Conservation (phyloP, 2,329 filamentous ascomycete species). For the Didymella exigua region DNA sequence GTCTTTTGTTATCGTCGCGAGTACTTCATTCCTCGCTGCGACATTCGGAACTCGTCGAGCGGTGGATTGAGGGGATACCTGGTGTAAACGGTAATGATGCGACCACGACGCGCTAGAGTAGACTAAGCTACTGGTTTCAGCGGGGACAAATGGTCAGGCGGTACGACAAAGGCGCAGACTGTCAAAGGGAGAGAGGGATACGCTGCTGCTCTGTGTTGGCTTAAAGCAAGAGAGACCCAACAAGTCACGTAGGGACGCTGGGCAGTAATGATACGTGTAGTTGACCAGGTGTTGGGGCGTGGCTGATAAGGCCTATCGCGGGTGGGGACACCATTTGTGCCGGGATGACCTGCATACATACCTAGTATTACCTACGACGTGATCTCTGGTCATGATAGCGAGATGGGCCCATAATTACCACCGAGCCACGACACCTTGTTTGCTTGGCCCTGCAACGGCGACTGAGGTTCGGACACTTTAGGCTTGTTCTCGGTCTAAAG, state of each 20-base stretch:
- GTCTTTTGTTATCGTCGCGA: slow-evolving; percentile 19
- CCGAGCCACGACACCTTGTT: background rate
- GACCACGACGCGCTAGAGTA: slow-evolving; percentile 28
- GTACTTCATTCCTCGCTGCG: slow-evolving; percentile 30
- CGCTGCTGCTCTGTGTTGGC: slow-evolving; percentile 1
- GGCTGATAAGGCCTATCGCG: slow-evolving; percentile 11
- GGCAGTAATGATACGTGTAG: slow-evolving; percentile 5
- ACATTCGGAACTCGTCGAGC: slow-evolving; percentile 18
- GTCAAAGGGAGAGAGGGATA: background rate
- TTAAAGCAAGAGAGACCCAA: background rate
- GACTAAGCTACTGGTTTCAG: slow-evolving; percentile 26
- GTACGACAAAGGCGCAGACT: slow-evolving; percentile 16
- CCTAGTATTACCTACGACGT: slow-evolving; percentile 8
- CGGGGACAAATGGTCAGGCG: slow-evolving; percentile 26
- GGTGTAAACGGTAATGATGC: slow-evolving; percentile 31
- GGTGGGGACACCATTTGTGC: background rate
- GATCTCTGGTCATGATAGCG: slow-evolving; percentile 19
- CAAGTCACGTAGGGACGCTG: background rate
- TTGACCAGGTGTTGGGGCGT: slow-evolving; percentile 5
- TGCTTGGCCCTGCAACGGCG: background rate
- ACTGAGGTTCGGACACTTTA: background rate
- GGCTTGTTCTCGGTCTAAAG: background rate
- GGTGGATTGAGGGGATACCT: slow-evolving; percentile 23
- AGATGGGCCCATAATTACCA: slow-evolving; percentile 22
- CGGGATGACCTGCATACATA: slow-evolving; percentile 1